Conservation (phyloP, 148 eudicot genomes). For the Rhododendron ovatum region DNA sequence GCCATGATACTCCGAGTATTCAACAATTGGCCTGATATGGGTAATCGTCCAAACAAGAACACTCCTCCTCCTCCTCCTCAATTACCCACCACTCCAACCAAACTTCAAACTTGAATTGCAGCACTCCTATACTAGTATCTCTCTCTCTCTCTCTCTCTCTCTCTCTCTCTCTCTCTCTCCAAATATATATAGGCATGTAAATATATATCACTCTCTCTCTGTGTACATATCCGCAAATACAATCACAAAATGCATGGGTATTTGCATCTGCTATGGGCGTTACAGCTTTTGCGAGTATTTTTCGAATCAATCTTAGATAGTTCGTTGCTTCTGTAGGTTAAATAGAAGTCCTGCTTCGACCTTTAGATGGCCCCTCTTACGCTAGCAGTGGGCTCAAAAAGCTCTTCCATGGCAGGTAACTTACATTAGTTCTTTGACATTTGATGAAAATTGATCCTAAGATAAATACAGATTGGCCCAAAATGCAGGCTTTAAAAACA, state of each 20-base stretch:
- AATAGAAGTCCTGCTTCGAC: neutral
- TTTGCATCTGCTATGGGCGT: neutral
- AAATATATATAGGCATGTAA: neutral
- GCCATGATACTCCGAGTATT: too few relatives aligned
- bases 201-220: neutral
- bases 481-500: neutral
- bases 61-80: neutral
- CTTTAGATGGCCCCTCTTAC: constrained; percentile 49
- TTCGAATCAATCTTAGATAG: neutral
- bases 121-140: neutral
- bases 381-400: constrained; percentile 38
- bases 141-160: constrained; percentile 4
- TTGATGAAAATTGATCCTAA: neutral
- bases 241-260: neutral
- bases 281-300: neutral
- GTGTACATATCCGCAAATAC: too few relatives aligned
- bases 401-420: constrained; percentile 40
- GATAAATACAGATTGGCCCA: too few relatives aligned
- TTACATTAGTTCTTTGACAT: neutral
- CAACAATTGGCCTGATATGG: too few relatives aligned
- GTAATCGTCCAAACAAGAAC: neutral
- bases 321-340: constrained; percentile 8
- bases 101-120: neutral
- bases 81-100: neutral
- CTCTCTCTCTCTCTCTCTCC: constrained; percentile 12